A percentile compares a stretch with the other conserved stretches of the same genome.
These are phyloP conservation scores for Trametes meyenii DNA, from an alignment of 768 basidiomycete genomes.

Conservation along the genomic window DNA sequence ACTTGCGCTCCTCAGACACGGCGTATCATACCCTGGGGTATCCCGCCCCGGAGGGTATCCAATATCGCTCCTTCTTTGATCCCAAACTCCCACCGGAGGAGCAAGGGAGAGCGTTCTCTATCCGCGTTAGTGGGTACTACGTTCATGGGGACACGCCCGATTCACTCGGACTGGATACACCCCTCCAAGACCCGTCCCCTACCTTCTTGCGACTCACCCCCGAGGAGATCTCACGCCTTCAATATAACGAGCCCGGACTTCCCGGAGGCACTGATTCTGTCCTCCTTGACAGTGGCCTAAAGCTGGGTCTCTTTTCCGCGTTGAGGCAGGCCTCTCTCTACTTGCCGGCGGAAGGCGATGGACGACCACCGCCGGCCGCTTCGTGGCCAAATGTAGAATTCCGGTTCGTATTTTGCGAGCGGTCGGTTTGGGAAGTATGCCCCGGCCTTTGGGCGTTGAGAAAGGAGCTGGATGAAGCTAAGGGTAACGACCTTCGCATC, in stretches of 20 bases:
- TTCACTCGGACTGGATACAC: constrained; percentile 13
- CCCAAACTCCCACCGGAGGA: not conserved
- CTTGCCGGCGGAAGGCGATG: not conserved
- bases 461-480: constrained; percentile 10
- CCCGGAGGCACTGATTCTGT: constrained; percentile 22
- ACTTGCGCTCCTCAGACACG: not conserved
- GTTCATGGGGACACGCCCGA: constrained; percentile 12
- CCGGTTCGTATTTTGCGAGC: constrained; percentile 9
- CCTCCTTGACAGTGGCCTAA: constrained; percentile 12
- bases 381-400: constrained; percentile 7
- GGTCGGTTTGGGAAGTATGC: constrained; percentile 6
- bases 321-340: constrained; percentile 10
- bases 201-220: constrained; percentile 17
- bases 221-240: constrained; percentile 7
- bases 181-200: constrained; percentile 10
- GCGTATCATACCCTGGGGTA: not conserved
- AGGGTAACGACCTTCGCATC: not conserved
- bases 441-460: not conserved
- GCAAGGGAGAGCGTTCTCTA: not conserved
- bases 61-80: constrained; percentile 13
- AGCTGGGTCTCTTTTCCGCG: constrained; percentile 6
- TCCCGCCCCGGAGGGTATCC: not conserved
- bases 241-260: constrained; percentile 1
- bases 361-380: not conserved
- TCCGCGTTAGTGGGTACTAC: constrained; percentile 16